Evolutionary conservation across 2,329 filamentous ascomycete genomes (phyloP).

Genomic region (Herpotrichia juniperi): DNA sequence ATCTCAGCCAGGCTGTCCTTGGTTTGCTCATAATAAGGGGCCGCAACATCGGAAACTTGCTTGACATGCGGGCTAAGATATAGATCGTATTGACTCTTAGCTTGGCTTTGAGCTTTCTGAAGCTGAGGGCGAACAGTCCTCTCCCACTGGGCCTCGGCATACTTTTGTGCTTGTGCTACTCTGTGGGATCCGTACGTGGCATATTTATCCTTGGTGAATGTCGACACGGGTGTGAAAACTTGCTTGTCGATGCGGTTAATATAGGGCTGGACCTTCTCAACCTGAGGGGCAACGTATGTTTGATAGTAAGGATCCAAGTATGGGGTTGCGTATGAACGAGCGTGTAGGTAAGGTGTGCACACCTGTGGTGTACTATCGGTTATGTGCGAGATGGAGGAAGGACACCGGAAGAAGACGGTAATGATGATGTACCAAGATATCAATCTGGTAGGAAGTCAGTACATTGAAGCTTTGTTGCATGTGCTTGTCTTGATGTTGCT

Average conservation of each 20-base stretch:
- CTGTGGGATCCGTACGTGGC: conserved; percentile 76
- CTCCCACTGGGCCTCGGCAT: conserved; percentile 76
- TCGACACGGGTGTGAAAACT: conserved; percentile 72
- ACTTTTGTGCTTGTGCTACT: conserved; percentile 69
- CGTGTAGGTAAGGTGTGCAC: conserved; percentile 80
- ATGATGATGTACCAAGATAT: conserved; percentile 85
- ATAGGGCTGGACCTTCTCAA: conserved; percentile 79
- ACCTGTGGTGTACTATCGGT: conserved; percentile 74
- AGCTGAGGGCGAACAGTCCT: conserved; percentile 78
- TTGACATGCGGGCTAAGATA: conserved; percentile 76
- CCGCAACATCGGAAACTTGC: conserved; percentile 61
- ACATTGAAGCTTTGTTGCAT: neutral
- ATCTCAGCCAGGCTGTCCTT: conserved; percentile 68
- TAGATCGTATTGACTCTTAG: conserved; percentile 70
- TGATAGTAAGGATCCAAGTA: conserved; percentile 86
- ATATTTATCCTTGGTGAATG: conserved; percentile 66
- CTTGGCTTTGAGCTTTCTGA: conserved; percentile 65
- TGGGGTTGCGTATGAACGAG: conserved; percentile 70
- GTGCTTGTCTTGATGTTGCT: neutral
- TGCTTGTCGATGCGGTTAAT: conserved; percentile 60
- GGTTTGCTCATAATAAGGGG: conserved; percentile 75
- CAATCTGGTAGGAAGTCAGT: conserved; percentile 54
- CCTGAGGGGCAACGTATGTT: conserved; percentile 80
- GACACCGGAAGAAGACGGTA: conserved; percentile 83
- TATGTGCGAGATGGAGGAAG: conserved; percentile 70